phyloP scores from a whole-genome alignment of 345 rosid genomes.

The Isatis tinctoria region DNA sequence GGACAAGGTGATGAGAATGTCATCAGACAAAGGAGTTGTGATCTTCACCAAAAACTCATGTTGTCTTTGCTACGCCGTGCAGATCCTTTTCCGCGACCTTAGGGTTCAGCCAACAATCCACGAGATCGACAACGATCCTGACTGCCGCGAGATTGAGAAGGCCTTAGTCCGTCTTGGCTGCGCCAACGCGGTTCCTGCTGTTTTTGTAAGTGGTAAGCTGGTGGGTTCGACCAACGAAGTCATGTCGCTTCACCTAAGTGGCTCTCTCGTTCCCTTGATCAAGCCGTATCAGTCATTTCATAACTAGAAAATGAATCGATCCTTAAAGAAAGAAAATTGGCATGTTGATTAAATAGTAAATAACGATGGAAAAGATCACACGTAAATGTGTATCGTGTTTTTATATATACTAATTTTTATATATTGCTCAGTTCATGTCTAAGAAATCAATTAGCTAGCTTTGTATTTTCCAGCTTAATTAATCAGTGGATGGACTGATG shows the following conservation, averaged over 20 bases:
- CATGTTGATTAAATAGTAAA: background rate
- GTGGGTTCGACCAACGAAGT: conserved; percentile 79
- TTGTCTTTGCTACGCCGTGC: conserved; percentile 72
- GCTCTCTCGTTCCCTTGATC: conserved; percentile 53
- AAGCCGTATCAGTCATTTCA: conserved; percentile 55
- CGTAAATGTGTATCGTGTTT: conserved; percentile 28
- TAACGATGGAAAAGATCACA: conserved; percentile 22
- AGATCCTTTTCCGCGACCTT: conserved; percentile 63
- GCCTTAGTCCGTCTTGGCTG: conserved; percentile 68
- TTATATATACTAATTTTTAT: conserved; percentile 1
- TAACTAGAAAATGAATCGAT: conserved; percentile 16
- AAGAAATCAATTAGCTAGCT: conserved; percentile 7
- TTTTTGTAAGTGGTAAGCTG: conserved; percentile 72
- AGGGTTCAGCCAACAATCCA: conserved; percentile 55
- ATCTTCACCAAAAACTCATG: conserved; percentile 80
- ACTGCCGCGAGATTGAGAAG: conserved; percentile 67
- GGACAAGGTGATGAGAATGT: conserved; percentile 70
- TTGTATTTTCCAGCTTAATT: conserved; percentile 29
- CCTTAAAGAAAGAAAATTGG: background rate
- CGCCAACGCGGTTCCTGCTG: conserved; percentile 60
- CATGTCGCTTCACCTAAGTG: conserved; percentile 81
- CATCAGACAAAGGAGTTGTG: conserved; percentile 66
- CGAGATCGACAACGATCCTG: conserved; percentile 77
- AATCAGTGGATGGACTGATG: conserved; percentile 30
- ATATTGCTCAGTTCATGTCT: background rate